Percentiles rank a stretch among this genome's conserved stretches.
Evolutionary conservation across 139 green algal species (phyloP).

Genomic region (Chlamydomonas sp.): DNA sequence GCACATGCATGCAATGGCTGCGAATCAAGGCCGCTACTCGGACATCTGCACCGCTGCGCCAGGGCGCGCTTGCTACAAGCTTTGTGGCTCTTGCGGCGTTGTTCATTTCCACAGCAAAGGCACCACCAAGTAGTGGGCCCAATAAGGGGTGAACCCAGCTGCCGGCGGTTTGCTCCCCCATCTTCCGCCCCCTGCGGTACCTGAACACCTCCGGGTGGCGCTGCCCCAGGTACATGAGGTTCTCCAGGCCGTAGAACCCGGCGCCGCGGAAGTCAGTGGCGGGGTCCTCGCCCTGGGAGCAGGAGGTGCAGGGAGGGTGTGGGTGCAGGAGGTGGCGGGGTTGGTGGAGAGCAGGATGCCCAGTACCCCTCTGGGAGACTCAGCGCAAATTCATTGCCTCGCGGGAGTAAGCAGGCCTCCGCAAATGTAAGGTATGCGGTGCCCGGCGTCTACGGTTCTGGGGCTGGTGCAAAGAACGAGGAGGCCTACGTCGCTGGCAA

Average conservation of each 20-base stretch:
- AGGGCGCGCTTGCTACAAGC: no score
- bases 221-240: slow-evolving; percentile 81
- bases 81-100: no score
- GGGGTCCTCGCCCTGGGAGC: slow-evolving; percentile 71
- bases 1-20: no score
- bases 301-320: background rate
- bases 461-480: no score
- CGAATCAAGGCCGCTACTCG: no score
- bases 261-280: slow-evolving; percentile 83
- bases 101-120: no score
- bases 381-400: background rate
- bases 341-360: background rate
- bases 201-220: slow-evolving; percentile 48
- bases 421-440: no score
- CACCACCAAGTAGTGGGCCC: no score
- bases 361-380: no score
- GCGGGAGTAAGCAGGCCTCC: no score
- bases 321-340: background rate
- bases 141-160: background rate
- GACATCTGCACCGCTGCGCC: no score
- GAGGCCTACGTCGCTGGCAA: background rate
- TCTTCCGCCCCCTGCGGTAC: background rate
- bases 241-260: slow-evolving; percentile 81
- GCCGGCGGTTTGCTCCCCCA: background rate
- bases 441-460: no score